Percentiles rank a stretch among this genome's conserved stretches.
phyloP scores from a whole-genome alignment of 495 filamentous ascomycete genomes.

The Aspergillus homomorphus region DNA sequence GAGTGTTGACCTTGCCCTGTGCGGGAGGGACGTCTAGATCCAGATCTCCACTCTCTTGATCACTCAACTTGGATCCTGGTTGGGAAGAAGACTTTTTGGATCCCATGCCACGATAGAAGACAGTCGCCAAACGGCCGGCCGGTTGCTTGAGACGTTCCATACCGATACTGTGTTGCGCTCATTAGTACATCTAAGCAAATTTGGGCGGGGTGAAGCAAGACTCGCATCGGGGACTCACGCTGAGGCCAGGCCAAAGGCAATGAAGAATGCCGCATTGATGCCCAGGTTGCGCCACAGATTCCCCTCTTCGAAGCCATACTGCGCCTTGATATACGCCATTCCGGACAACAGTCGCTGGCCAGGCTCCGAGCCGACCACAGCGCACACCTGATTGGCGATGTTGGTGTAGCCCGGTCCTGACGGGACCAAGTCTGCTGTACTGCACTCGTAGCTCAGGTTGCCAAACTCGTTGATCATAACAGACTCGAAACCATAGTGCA shows the following conservation, averaged over 20 bases:
- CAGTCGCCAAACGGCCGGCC: conserved; percentile 25
- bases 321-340: conserved; percentile 40
- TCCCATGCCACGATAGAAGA: conserved; percentile 17
- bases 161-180: conserved; percentile 17
- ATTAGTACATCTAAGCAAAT: too few species aligned
- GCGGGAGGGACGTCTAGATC: too few species aligned
- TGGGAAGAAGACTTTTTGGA: too few species aligned
- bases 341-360: conserved; percentile 43
- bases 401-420: conserved; percentile 37
- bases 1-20: too few species aligned
- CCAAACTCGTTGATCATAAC: conserved; percentile 49
- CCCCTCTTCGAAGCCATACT: conserved; percentile 44
- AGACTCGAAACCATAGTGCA: conserved; percentile 53
- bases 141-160: conserved; percentile 27
- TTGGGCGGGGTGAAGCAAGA: too few species aligned
- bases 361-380: conserved; percentile 43
- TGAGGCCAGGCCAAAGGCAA: conserved; percentile 58
- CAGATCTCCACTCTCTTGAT: too few species aligned
- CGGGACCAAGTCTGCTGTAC: not conserved
- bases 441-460: conserved; percentile 26
- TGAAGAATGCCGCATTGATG: conserved; percentile 52
- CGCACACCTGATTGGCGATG: conserved; percentile 32
- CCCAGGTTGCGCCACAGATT: conserved; percentile 59
- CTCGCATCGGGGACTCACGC: not conserved
- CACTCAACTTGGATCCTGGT: too few species aligned